A percentile compares a stretch with the other conserved stretches of the same genome.
These are phyloP conservation scores for Eucalyptus viminalis DNA, from an alignment of 345 rosid genomes.

Conservation along the genomic window DNA sequence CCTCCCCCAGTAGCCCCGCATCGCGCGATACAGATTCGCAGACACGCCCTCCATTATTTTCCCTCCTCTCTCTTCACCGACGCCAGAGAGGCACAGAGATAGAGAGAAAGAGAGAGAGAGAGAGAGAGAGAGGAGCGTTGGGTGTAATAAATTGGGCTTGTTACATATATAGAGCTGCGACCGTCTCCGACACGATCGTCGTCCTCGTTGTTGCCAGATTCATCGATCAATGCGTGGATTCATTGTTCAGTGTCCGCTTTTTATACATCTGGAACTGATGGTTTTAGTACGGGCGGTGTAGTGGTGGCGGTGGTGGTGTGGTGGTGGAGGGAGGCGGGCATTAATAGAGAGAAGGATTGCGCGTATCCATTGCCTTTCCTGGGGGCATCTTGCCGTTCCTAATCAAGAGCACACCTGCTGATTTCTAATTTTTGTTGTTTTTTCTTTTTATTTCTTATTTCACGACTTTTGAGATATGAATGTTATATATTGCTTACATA, in stretches of 20 bases:
- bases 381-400: background rate
- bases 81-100: background rate
- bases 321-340: background rate
- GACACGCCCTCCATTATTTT: background rate
- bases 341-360: background rate
- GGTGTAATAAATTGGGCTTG: background rate
- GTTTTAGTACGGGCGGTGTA: background rate
- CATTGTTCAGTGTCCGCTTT: background rate
- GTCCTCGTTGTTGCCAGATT: background rate
- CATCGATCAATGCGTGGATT: background rate
- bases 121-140: background rate
- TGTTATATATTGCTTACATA: too few relatives aligned
- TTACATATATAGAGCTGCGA: background rate
- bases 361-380: background rate
- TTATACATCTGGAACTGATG: background rate
- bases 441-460: background rate
- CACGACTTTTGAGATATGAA: too few relatives aligned
- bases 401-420: background rate
- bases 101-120: too few relatives aligned
- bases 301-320: background rate
- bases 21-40: background rate
- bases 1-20: constrained; percentile 8
- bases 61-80: background rate
- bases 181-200: background rate
- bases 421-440: background rate